Base-by-base conservation (phyloP, 352 stramenopile genomes). In the Phytophthora pisi region DNA sequence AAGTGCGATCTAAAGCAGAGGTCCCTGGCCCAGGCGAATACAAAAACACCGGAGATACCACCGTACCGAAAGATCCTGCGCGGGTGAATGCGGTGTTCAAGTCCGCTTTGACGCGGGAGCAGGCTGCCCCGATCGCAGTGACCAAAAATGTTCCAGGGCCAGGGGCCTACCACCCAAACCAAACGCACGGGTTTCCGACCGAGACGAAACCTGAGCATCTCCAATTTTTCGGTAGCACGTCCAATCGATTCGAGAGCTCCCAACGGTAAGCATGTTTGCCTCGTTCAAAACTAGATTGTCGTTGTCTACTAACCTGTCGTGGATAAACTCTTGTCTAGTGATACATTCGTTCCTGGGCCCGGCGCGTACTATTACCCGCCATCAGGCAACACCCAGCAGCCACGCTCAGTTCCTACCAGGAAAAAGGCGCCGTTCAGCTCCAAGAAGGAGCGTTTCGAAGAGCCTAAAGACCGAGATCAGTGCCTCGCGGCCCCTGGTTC, bases 211-310 rank as follows among this genome's bases (percentile, higher is more conserved):
- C 86, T 0, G 84, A 92, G 28, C 82, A 91, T 40, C 64, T 94
- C 18, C 86, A 94, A 62, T 94, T 92, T 61, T 94, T 94, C 54
- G 86, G 86, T 3, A 92, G 86, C 45, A 94, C 86, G 1, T 81
- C 68, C n/a, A 81, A 73, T 8, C 84, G 86, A 0, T 94, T 94
- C 31, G 76, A 86, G n/a, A 30, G 60, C 16, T 62, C 53, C 0
- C 75, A 78, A 51, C 78, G 77, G 74, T 84, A 64, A 23, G 55
- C 47, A 7, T 2, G 10, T 36, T 55, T 18, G 7, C 6, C 31
- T 51, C 45, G 51, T 15, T 28, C 11, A 11, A 34, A 11, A 18
- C 23, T 18, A 24, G 18, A 16, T 9, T 58, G 2, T 16, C 11
- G 23, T 13, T 63, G 11, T 18, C 5, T 23, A 24, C 16, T 68